Evolutionary conservation across 805 yeast species (phyloP), one percentile per base, ranked within the genome.

Genomic region (Zygosaccharomyces pseudorouxii): DNA sequence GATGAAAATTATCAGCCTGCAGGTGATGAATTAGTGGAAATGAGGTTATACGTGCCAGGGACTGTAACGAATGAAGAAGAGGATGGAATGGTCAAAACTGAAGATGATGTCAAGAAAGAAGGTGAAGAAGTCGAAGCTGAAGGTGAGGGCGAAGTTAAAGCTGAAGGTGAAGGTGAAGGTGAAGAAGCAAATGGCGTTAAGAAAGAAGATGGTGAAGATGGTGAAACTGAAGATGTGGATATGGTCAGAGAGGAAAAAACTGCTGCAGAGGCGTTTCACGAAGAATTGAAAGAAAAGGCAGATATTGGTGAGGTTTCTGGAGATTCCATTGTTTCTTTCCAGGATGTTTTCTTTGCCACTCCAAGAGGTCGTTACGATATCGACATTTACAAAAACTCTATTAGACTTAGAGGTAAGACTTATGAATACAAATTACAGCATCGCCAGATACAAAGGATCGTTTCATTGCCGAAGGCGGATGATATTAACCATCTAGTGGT

Each of bases 291-390:
- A 67, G 97, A 90, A 54, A 84, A 82, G 62, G 99, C 99, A 18
- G 92, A 87, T 59, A 86, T 93, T 63, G 97, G 98, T 14, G 92
- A 84, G 67, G 92, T 84, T 43, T 83, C 96, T 0, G 98, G 98
- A 35, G 96, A 90, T 55, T 93, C 96, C 7, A 85, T 93, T 65
- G 97, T 89, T 4, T 86, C 97, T 5, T 90, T 92, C 71, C 80
- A 86, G 44, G 98, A 92, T 60, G 81, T 90, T 3, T 76, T 92
- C 64, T 89, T 93, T 76, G 80, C 93, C 50, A 93, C 98, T 1
- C 99, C 99, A 60, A 84, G 99, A 77, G 99, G 99, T 55, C 92
- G 99, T 69, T 93, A 90, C 67, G 98, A 93, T 67, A 86, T 93
- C 59, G 97, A 92, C 68, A 84, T 93, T 82, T 93, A 87, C 69